A percentile compares a stretch with the other conserved stretches of the same genome.
Conservation (phyloP, 352 stramenopile genomes). For the Pythium grandisporangium region DNA sequence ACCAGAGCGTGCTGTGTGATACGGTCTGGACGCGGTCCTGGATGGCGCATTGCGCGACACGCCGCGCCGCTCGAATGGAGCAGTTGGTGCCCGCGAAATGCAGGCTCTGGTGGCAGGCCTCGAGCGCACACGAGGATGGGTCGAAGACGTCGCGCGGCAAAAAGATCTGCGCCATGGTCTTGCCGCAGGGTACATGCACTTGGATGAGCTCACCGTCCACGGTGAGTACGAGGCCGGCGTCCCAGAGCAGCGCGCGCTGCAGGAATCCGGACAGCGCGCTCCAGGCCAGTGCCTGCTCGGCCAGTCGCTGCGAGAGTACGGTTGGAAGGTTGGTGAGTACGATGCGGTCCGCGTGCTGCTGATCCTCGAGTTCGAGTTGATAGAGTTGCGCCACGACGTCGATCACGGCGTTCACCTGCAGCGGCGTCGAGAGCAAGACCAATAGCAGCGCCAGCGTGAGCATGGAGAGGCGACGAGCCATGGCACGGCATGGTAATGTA, state of each 20-base stretch:
- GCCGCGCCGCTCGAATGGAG: conserved; percentile 10
- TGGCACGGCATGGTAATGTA: too few species aligned
- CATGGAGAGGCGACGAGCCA: too few species aligned
- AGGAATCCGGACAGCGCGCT: conserved; percentile 23
- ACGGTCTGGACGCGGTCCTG: conserved; percentile 12
- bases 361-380: neutral
- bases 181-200: conserved; percentile 33
- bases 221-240: conserved; percentile 31
- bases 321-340: conserved; percentile 5
- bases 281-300: conserved; percentile 1
- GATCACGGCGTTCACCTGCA: neutral
- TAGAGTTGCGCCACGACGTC: conserved; percentile 17
- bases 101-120: conserved; percentile 19
- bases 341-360: conserved; percentile 1
- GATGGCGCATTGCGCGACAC: conserved; percentile 21
- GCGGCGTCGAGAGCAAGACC: neutral
- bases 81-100: conserved; percentile 25
- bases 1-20: conserved; percentile 22
- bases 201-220: conserved; percentile 24
- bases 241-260: conserved; percentile 48
- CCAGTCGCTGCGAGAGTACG: conserved; percentile 4
- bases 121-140: conserved; percentile 4
- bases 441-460: too few species aligned
- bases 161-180: conserved; percentile 34
- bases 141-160: conserved; percentile 26